phyloP scores from a whole-genome alignment of 169 alveolate genomes.

The Eimeria maxima region DNA sequence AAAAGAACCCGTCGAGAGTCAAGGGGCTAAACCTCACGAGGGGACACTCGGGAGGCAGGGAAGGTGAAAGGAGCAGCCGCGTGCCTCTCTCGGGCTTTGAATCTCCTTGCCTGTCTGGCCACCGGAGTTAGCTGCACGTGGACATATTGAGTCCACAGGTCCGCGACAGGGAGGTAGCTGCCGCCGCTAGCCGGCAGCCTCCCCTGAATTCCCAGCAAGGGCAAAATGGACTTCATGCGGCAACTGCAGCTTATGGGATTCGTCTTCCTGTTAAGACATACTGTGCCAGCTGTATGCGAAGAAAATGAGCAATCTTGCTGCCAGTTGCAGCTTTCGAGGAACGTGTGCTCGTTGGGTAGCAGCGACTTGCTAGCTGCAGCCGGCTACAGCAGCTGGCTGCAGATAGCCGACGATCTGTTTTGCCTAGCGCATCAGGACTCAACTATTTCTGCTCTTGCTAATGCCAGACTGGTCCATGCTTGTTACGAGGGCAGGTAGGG shows the following conservation, averaged over 20 bases:
- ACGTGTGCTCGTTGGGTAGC: background rate
- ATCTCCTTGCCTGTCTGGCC: background rate
- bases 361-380: background rate
- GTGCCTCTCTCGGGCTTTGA: background rate
- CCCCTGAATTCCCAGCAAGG: background rate
- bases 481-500: background rate
- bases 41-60: background rate
- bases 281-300: background rate
- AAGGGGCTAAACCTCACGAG: background rate
- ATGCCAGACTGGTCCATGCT: background rate
- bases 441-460: background rate
- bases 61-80: background rate
- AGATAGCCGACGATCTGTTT: background rate
- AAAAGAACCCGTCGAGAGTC: background rate
- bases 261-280: background rate
- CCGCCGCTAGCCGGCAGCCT: background rate
- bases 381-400: background rate
- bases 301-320: background rate
- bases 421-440: background rate
- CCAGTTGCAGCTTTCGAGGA: background rate
- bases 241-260: background rate
- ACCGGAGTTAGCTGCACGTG: background rate
- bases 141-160: background rate
- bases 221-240: background rate
- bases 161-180: background rate